Evolutionary conservation across 148 eudicot species (phyloP), one percentile per base, ranked within the genome.

Genomic region (Selenicereus undatus): DNA sequence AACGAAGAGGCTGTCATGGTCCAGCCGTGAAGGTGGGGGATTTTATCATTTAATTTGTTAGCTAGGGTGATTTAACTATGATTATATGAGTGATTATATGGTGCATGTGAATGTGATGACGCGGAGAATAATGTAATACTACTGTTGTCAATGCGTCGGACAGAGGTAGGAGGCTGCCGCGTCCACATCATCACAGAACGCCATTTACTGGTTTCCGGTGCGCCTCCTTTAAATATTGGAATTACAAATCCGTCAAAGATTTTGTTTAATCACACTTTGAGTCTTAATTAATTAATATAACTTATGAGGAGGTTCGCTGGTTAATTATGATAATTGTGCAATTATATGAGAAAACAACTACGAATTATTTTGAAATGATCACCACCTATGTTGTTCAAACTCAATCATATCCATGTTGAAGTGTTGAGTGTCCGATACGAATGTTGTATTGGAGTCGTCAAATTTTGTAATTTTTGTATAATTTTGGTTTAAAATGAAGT

Each of bases 21-120:
- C 8, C 7, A 39, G 43, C 8, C 3, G 43, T 39, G 43, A 39
- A 39, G 43, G 52, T 8, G 13, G 52, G 52, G 12, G 52, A 48
- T 48, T 48, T 48, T 48, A 48, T 48, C 52, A 48, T 48, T 48
- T 48, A 48, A 12, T 48, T 48, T 48, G 14, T 48, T 10, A 42
- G 45, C 5, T 42, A 11, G 52, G 1, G 0, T 56, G 22, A 56
- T 18, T 56, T 56, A 56, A 56, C 7, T 14, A 56, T 56, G 22
- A 56, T 14, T 17, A 56, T 56, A 11, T 14, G 21, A 16, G 2
- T 18, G 18, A 56, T 56, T 21, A 56, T 20, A 56, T 1, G 26
- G 22, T 24, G 62, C 77, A 74, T 74, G 77, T 74, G 77, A 60
- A 74, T 74, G 60, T 50, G 52, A 45, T 75, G 77, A 52, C 14